A percentile compares a stretch with the other conserved stretches of the same genome.
Evolutionary conservation across 1,284 basidiomycete species (phyloP).

Genomic region (Macrocystidia cucumis): DNA sequence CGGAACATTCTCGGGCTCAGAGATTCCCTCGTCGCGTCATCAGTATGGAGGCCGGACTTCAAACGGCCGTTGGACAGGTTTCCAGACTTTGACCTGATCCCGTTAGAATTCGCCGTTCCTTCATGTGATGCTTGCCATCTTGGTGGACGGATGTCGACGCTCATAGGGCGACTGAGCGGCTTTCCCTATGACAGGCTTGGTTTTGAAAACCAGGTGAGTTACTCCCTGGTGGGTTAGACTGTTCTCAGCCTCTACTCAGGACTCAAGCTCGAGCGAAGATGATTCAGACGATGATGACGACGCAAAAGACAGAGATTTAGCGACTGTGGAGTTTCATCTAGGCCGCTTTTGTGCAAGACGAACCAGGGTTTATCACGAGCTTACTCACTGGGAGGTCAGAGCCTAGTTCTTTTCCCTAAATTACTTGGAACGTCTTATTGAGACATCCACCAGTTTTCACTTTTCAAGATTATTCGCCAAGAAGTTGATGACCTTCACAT

Average conservation of each 20-base stretch:
- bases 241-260: conserved; percentile 8
- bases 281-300: conserved; percentile 23
- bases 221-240: neutral
- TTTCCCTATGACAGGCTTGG: conserved; percentile 50
- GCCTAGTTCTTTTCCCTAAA: conserved; percentile 4
- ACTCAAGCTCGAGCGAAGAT: conserved; percentile 3
- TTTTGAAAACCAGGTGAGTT: conserved; percentile 39
- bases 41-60: conserved; percentile 70
- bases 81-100: conserved; percentile 49
- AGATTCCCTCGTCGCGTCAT: conserved; percentile 70
- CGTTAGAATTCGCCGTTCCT: conserved; percentile 48
- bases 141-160: conserved; percentile 57
- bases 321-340: conserved; percentile 37
- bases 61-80: conserved; percentile 56
- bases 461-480: conserved; percentile 45
- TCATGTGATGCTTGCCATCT: conserved; percentile 77
- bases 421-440: conserved; percentile 4
- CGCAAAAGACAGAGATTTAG: conserved; percentile 14
- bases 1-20: conserved; percentile 60
- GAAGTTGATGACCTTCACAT: conserved; percentile 48
- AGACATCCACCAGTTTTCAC: conserved; percentile 34
- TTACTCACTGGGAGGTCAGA: conserved; percentile 82
- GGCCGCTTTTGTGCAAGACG: conserved; percentile 73
- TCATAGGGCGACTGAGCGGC: conserved; percentile 50
- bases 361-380: conserved; percentile 62